Percentiles rank a stretch among this genome's conserved stretches.
Evolutionary conservation across 169 alveolate genomes (phyloP).

Genomic region (Condylostoma magnum): DNA sequence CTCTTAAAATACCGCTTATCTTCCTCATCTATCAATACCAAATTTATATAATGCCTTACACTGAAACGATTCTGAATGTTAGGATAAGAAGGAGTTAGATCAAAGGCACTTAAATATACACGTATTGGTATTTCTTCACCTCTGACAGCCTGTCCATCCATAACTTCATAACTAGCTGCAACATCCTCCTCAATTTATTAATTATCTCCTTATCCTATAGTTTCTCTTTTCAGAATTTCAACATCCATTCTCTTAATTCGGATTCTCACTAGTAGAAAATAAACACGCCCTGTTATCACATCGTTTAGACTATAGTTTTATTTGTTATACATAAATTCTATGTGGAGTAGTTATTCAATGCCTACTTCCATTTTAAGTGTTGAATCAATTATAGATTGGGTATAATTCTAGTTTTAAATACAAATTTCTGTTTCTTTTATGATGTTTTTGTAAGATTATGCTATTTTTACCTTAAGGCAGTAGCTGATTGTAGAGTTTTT

Average conservation of each 20-base stretch:
- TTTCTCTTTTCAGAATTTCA: conserved; percentile 81
- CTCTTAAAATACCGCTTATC: conserved; percentile 95
- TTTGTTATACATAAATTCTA: conserved; percentile 94
- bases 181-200: conserved; percentile 93
- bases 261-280: conserved; percentile 96
- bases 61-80: conserved; percentile 94
- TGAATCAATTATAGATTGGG: conserved; percentile 88
- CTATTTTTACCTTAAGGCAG: conserved; percentile 34
- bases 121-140: conserved; percentile 97
- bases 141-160: conserved; percentile 99
- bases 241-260: conserved; percentile 98
- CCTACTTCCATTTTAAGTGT: conserved; percentile 98
- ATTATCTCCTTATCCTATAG: conserved; percentile 74
- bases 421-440: conserved; percentile 94
- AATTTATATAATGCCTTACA: conserved; percentile 94
- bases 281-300: conserved; percentile 96
- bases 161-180: conserved; percentile 96
- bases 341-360: conserved; percentile 97
- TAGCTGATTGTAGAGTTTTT: conserved; percentile 86
- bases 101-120: conserved; percentile 94
- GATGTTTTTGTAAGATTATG: conserved; percentile 48
- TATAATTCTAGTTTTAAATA: conserved; percentile 87
- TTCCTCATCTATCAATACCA: conserved; percentile 98
- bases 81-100: conserved; percentile 97
- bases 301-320: conserved; percentile 96